Conservation (phyloP, 1,139 yeast species). For the Candida freyschussii region DNA sequence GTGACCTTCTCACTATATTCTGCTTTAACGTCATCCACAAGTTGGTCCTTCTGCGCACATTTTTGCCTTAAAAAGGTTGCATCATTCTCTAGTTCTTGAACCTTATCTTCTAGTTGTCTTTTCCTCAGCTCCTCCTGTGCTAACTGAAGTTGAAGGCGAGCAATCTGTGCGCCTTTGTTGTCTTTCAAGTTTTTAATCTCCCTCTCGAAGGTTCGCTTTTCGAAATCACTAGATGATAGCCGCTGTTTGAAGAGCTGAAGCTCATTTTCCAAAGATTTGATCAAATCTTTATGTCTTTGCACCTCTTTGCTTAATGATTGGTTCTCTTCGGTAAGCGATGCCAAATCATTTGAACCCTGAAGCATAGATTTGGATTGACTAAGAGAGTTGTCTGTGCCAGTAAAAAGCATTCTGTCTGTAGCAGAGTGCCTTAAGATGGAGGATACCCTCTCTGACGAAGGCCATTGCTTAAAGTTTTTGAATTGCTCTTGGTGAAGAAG, state of each 20-base stretch:
- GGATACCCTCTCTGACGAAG: constrained; percentile 27
- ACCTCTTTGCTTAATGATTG: constrained; percentile 10
- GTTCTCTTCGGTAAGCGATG: constrained; percentile 14
- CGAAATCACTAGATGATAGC: constrained; percentile 31
- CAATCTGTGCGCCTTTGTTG: constrained; percentile 14
- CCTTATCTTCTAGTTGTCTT: constrained; percentile 3
- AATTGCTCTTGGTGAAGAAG: constrained; percentile 63
- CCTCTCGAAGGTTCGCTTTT: constrained; percentile 25
- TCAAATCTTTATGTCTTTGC: constrained; percentile 11
- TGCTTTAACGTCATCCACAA: constrained; percentile 3
- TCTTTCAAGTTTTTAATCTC: constrained; percentile 22
- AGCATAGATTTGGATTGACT: constrained; percentile 3
- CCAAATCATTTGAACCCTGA: constrained; percentile 5
- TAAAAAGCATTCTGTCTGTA: constrained; percentile 7
- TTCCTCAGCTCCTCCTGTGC: constrained; percentile 15
- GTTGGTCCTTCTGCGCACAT: constrained; percentile 6
- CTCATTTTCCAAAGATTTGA: constrained; percentile 16
- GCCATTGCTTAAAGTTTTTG: constrained; percentile 56
- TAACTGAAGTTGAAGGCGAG: constrained; percentile 12
- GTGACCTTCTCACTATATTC: constrained; percentile 3
- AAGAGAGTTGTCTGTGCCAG: constrained; percentile 1
- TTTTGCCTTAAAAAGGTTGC: constrained; percentile 3
- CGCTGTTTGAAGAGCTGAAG: constrained; percentile 31
- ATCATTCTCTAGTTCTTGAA: constrained; percentile 6
- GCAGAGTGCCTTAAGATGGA: constrained; percentile 14